These are phyloP conservation scores for Neurospora africana DNA, from an alignment of 495 filamentous ascomycete genomes.

Conservation along the genomic window DNA sequence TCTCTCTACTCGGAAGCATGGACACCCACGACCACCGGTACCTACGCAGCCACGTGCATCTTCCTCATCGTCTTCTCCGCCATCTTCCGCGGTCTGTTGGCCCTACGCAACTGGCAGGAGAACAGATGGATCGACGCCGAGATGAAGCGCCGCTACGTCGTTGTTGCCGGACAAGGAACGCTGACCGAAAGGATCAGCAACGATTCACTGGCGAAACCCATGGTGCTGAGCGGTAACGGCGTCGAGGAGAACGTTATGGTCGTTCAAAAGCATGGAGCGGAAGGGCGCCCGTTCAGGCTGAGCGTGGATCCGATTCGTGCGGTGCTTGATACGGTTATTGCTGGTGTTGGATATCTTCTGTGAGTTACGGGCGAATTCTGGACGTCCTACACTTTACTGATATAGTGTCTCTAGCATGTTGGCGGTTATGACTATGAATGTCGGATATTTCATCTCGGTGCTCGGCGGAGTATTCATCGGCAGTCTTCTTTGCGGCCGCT, in stretches of 20 bases:
- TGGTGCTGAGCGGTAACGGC: slow-evolving; percentile 54
- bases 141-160: slow-evolving; percentile 61
- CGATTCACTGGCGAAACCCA: slow-evolving; percentile 44
- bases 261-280: slow-evolving; percentile 41
- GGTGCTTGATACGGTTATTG: slow-evolving; percentile 52
- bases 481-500: slow-evolving; percentile 70
- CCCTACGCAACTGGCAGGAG: slow-evolving; percentile 48
- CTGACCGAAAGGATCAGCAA: slow-evolving; percentile 42
- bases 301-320: slow-evolving; percentile 70
- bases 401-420: slow-evolving; percentile 58
- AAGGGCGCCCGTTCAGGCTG: slow-evolving; percentile 60
- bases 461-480: slow-evolving; percentile 76
- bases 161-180: slow-evolving; percentile 52
- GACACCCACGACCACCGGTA: slow-evolving; percentile 55
- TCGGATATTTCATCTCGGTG: slow-evolving; percentile 89
- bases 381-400: slow-evolving; percentile 6
- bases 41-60: slow-evolving; percentile 79
- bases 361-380: slow-evolving; percentile 38
- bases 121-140: slow-evolving; percentile 48
- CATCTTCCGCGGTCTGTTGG: slow-evolving; percentile 57
- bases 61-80: slow-evolving; percentile 68
- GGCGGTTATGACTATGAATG: slow-evolving; percentile 95
- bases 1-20: slow-evolving; percentile 65
- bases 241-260: slow-evolving; percentile 66
- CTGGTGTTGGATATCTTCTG: slow-evolving; percentile 79